Evolutionary conservation across 2,329 filamentous ascomycete species (phyloP), one percentile per base, ranked within the genome.

Genomic region (Alternaria ethzedia): DNA sequence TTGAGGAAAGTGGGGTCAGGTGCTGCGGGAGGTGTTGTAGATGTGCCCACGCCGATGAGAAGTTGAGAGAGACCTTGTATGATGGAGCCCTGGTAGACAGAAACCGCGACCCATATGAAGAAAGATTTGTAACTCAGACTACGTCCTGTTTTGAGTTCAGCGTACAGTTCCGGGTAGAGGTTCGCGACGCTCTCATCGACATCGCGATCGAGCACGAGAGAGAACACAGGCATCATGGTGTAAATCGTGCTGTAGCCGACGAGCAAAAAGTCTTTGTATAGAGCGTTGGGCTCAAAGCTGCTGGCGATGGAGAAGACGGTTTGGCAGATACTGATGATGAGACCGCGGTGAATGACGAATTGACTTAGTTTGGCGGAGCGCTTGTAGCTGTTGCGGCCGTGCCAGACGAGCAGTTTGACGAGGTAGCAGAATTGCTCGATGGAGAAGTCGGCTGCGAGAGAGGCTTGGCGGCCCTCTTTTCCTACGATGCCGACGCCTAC

Each of bases 341-440:
- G 84, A 54, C 96, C 96, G 74, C 96, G 91, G 78, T 99, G 96
- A 73, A 99, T 99, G 73, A 99, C 95, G 80, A 99, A 99, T 79
- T 98, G 96, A 1, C 93, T 94, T 23, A 99, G 87, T 82, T 99
- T 99, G 26, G 96, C 96, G 63, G 90, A 93, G 49, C 96, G 89
- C 81, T 98, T 98, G 85, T 99, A 99, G 72, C 91, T 95, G 82
- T 99, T 99, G 30, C 96, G 90, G 1, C 96, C 96, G 78, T 99
- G 96, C 96, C 96, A 99, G 41, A 99, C 94, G n/a, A 99, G 87
- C 2, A 99, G 87, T 80, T 98, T 99, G 54, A 95, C 97, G 20
- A 99, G 83, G 78, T 99, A 94, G 75, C 90, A 92, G 81, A 99
- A 99, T 74, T 97, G 94, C 64, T 94, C 93, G 71, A 99, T 97